A percentile compares a stretch with the other conserved stretches of the same genome.
Evolutionary conservation across 2,329 filamentous ascomycete species (phyloP).

Genomic region (Thielaviopsis ethacetica): DNA sequence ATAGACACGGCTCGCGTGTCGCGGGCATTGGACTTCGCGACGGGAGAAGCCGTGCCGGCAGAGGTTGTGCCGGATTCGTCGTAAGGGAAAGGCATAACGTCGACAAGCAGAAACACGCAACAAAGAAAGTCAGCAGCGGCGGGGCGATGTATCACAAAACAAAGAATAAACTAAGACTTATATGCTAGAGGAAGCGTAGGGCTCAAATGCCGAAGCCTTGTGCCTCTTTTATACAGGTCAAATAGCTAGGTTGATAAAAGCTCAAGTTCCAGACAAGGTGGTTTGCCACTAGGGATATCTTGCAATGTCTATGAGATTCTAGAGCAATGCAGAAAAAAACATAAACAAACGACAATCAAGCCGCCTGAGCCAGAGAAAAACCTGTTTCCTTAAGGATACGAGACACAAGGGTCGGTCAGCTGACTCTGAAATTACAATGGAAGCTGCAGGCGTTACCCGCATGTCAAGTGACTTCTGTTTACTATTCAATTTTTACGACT

Average conservation of each 20-base stretch:
- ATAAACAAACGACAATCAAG: background rate
- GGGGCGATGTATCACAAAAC: background rate
- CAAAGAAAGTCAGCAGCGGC: background rate
- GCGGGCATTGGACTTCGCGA: background rate
- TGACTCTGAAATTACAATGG: background rate
- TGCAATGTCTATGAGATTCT: background rate
- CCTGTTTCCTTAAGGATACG: background rate
- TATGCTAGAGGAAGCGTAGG: background rate
- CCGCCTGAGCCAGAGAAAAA: background rate
- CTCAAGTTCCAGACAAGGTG: too few relatives aligned
- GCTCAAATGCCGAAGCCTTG: background rate
- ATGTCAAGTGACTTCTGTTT: background rate
- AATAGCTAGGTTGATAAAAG: background rate
- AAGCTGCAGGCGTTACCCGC: background rate
- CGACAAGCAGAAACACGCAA: background rate
- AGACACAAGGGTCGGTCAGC: background rate
- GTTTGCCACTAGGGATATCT: background rate
- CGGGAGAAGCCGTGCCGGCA: background rate
- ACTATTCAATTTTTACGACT: background rate
- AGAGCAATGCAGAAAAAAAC: background rate
- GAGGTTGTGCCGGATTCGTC: background rate
- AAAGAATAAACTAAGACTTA: background rate
- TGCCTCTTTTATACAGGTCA: background rate
- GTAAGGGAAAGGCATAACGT: background rate
- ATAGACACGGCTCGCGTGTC: background rate